Conservation (phyloP, 2,329 filamentous ascomycete genomes). For the Monosporascus sp. region DNA sequence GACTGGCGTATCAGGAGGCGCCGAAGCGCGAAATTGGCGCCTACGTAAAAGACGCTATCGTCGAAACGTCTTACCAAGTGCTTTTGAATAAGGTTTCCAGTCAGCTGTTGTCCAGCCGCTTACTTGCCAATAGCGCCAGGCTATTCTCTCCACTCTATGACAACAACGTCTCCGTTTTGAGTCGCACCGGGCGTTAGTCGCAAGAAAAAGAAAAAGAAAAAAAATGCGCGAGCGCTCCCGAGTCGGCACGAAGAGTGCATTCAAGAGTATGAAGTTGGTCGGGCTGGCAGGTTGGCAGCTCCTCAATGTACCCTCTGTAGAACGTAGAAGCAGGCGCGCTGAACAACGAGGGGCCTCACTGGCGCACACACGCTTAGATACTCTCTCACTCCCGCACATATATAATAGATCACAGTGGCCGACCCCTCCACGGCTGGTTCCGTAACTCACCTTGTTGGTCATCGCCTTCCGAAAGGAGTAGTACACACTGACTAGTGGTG, state of each 20-base stretch:
- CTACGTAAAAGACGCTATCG: not conserved
- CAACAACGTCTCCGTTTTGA: slow-evolving; percentile 3
- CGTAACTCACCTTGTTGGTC: not conserved
- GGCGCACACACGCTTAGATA: no score
- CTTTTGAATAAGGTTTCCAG: not conserved
- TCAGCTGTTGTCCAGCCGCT: not conserved
- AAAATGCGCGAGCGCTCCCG: slow-evolving; percentile 6
- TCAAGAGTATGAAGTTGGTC: not conserved
- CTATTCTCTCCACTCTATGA: not conserved
- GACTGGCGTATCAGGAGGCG: not conserved
- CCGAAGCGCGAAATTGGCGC: not conserved
- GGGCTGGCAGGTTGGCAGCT: no score
- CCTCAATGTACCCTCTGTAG: not conserved
- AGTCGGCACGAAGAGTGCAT: not conserved
- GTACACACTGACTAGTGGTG: not conserved
- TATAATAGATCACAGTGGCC: not conserved
- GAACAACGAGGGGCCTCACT: no score
- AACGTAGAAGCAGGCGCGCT: not conserved
- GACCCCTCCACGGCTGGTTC: no score
- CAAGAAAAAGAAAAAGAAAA: slow-evolving; percentile 1
- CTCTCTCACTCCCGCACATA: not conserved
- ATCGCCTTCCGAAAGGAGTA: not conserved
- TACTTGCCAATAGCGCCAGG: not conserved
- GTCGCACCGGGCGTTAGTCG: slow-evolving; percentile 15
- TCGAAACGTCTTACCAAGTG: no score